Conservation (phyloP, 371 early-diverging fungal genomes). For the Apophysomyces variabilis region DNA sequence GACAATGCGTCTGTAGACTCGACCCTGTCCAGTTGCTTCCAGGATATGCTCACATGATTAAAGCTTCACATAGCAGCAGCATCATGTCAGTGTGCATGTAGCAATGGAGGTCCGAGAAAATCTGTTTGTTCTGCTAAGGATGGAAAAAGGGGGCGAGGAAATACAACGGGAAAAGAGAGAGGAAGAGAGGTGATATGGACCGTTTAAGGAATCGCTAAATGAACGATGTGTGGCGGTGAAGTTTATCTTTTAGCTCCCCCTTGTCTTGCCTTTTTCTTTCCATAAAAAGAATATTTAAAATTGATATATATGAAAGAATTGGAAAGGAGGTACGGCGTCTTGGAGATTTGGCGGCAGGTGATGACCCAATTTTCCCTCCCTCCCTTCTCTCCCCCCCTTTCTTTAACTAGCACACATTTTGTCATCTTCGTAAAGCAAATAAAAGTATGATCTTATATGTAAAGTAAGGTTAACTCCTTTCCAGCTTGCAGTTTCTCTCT, state of each 20-base stretch:
- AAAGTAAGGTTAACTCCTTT: background rate
- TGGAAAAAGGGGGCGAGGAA: background rate
- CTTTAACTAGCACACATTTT: background rate
- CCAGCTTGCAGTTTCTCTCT: background rate
- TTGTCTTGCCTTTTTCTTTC: background rate
- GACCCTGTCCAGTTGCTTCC: constrained; percentile 3
- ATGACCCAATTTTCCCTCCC: background rate
- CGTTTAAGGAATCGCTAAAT: background rate
- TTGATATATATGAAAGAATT: constrained; percentile 5
- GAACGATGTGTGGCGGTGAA: constrained; percentile 2
- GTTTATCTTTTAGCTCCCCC: background rate
- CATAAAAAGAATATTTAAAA: constrained; percentile 6
- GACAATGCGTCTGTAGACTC: background rate
- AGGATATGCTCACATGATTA: constrained; percentile 2
- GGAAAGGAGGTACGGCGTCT: constrained; percentile 4
- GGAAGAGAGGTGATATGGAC: background rate
- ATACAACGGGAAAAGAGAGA: background rate
- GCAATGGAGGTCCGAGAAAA: background rate
- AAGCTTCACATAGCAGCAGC: background rate
- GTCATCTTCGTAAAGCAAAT: background rate
- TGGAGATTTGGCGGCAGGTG: constrained; percentile 9
- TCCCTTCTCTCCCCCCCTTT: too few species aligned
- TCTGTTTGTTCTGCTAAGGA: background rate
- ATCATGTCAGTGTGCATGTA: background rate
- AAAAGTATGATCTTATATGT: background rate